Conservation (phyloP, 164 flowering plant genomes). For the Brasenia schreberi region DNA sequence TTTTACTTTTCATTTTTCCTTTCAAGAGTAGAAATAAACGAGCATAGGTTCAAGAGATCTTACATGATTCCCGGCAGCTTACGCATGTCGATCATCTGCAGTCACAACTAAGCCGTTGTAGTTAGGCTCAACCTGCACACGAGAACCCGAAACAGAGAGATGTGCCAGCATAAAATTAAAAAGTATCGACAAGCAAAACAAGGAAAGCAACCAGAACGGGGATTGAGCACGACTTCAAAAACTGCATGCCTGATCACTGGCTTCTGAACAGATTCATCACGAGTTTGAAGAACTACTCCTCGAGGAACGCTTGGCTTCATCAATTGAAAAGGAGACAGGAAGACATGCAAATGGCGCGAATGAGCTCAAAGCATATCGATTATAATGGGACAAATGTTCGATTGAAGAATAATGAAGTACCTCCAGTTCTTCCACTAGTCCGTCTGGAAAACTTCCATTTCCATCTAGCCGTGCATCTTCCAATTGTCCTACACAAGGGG, state of each 20-base stretch:
- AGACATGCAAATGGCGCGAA: not conserved
- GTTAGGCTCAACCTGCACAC: constrained; percentile 13
- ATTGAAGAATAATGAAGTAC: constrained; percentile 19
- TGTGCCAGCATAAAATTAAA: constrained; percentile 11
- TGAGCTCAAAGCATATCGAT: not conserved
- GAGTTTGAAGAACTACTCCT: constrained; percentile 10
- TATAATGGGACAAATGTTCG: too few relatives aligned
- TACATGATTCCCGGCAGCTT: not conserved
- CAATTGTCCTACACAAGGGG: not conserved
- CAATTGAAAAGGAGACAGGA: not conserved
- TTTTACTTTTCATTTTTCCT: too few relatives aligned
- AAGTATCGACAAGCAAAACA: not conserved
- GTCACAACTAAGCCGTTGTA: constrained; percentile 5
- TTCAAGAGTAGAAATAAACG: not conserved
- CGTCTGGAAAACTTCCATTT: constrained; percentile 12
- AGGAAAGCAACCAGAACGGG: not conserved
- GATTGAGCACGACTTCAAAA: not conserved
- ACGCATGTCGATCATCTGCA: not conserved
- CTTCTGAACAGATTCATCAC: constrained; percentile 10
- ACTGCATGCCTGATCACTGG: constrained; percentile 14
- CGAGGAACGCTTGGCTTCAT: constrained; percentile 12
- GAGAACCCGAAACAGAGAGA: not conserved
- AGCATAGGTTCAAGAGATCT: not conserved
- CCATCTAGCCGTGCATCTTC: constrained; percentile 7
- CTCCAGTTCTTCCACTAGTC: constrained; percentile 34